A percentile compares a stretch with the other conserved stretches of the same genome.
These are phyloP conservation scores for Candolleomyces efflorescens DNA, from an alignment of 768 basidiomycete genomes.

Conservation along the genomic window DNA sequence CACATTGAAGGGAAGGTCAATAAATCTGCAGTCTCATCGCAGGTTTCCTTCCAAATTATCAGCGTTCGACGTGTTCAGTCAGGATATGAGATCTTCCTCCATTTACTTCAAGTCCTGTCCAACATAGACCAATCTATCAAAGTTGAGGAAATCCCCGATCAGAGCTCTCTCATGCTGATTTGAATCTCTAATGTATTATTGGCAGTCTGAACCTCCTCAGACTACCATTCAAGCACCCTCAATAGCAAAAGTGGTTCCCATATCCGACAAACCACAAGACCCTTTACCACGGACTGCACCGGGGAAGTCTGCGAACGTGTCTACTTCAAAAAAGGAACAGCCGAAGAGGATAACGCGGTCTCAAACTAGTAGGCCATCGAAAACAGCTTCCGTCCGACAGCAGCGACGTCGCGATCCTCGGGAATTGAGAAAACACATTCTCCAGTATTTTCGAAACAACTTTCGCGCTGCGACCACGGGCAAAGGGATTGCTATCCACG, in stretches of 20 bases:
- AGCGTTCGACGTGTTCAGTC: background rate
- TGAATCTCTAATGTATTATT: no score
- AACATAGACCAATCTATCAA: background rate
- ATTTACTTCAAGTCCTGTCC: background rate
- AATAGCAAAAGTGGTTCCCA: no score
- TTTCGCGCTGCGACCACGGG: background rate
- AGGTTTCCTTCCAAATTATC: background rate
- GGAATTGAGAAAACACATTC: background rate
- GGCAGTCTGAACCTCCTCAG: no score
- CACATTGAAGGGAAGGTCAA: background rate
- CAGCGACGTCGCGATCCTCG: background rate
- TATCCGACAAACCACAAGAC: background rate
- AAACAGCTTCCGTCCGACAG: no score
- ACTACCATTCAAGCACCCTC: no score
- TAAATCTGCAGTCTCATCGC: background rate
- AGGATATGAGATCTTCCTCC: conserved; percentile 2
- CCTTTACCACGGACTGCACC: background rate
- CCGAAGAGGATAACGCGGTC: background rate
- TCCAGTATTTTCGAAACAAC: background rate
- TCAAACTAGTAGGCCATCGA: background rate
- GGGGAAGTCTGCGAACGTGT: no score
- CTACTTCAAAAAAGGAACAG: no score
- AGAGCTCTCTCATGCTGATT: background rate
- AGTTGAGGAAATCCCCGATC: background rate
- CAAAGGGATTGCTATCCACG: background rate